Percentiles rank a stretch among this genome's conserved stretches.
These are phyloP conservation scores for Biscogniauxia sp. DNA, from an alignment of 2,329 filamentous ascomycete genomes.

Conservation along the genomic window DNA sequence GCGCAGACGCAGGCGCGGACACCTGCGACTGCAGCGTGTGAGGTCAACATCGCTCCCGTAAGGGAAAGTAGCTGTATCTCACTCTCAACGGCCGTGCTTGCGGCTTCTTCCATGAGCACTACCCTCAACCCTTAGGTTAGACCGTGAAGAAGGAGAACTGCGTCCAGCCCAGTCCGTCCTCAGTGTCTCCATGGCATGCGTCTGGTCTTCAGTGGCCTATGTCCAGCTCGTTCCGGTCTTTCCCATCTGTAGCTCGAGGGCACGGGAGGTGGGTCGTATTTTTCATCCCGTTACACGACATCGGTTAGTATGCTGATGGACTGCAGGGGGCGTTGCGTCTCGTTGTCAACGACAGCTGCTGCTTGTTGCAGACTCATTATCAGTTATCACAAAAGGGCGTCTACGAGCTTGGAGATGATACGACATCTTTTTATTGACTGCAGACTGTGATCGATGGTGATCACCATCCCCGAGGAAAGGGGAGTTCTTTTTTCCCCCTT, in stretches of 20 bases:
- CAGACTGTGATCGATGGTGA: background rate
- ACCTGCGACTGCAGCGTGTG: background rate
- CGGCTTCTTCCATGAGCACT: background rate
- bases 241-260: conserved; percentile 18
- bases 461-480: background rate
- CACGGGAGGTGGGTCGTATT: conserved; percentile 17
- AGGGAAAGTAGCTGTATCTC: background rate
- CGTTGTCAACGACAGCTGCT: conserved; percentile 1
- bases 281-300: conserved; percentile 17
- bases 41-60: background rate
- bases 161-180: conserved; percentile 13
- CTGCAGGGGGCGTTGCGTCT: conserved; percentile 9
- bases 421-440: background rate
- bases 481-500: background rate
- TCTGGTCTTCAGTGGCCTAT: conserved; percentile 22
- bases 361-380: background rate
- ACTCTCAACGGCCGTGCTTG: background rate
- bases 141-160: background rate
- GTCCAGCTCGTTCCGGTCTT: conserved; percentile 25
- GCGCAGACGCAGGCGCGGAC: background rate
- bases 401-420: background rate
- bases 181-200: conserved; percentile 27
- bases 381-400: background rate
- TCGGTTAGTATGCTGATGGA: conserved; percentile 16
- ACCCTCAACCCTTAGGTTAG: background rate